Percentiles rank a stretch among this genome's conserved stretches.
These are phyloP conservation scores for Phascolomyces articulosus DNA, from an alignment of 371 early-diverging fungal genomes.

Conservation along the genomic window DNA sequence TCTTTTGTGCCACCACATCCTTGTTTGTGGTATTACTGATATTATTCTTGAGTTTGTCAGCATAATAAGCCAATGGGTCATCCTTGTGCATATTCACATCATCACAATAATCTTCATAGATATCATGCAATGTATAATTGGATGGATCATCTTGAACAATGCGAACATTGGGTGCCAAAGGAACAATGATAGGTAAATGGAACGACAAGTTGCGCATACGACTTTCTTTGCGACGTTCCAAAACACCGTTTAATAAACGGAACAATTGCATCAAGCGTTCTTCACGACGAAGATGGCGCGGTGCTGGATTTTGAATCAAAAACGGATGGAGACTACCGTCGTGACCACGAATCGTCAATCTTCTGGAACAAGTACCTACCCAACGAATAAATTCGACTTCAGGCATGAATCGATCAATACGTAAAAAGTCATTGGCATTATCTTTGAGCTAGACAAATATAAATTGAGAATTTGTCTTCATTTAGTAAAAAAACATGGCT, in stretches of 20 bases:
- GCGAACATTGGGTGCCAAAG: slow-evolving; percentile 92
- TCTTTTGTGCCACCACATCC: slow-evolving; percentile 48
- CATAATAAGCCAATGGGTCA: slow-evolving; percentile 78
- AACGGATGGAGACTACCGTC: slow-evolving; percentile 91
- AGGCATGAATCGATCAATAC: slow-evolving; percentile 93
- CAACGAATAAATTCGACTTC: slow-evolving; percentile 84
- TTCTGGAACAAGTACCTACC: slow-evolving; percentile 73
- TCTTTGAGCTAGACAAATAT: slow-evolving; percentile 60
- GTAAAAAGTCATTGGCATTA: slow-evolving; percentile 88
- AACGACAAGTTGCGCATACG: slow-evolving; percentile 84
- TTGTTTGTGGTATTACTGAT: slow-evolving; percentile 15
- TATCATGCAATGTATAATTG: slow-evolving; percentile 84
- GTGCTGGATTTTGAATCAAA: slow-evolving; percentile 89
- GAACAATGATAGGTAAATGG: slow-evolving; percentile 90
- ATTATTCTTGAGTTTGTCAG: slow-evolving; percentile 61
- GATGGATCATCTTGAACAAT: slow-evolving; percentile 91
- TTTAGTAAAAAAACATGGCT: not conserved
- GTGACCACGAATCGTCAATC: slow-evolving; percentile 88
- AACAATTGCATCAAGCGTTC: slow-evolving; percentile 94
- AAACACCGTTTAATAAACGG: slow-evolving; percentile 83
- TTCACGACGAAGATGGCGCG: slow-evolving; percentile 88
- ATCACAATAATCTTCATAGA: slow-evolving; percentile 85
- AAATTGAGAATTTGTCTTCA: not conserved
- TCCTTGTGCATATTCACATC: slow-evolving; percentile 74
- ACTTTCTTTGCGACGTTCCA: slow-evolving; percentile 79